phyloP scores from a whole-genome alignment of 331 rosid genomes.

The Spiraea crenata region DNA sequence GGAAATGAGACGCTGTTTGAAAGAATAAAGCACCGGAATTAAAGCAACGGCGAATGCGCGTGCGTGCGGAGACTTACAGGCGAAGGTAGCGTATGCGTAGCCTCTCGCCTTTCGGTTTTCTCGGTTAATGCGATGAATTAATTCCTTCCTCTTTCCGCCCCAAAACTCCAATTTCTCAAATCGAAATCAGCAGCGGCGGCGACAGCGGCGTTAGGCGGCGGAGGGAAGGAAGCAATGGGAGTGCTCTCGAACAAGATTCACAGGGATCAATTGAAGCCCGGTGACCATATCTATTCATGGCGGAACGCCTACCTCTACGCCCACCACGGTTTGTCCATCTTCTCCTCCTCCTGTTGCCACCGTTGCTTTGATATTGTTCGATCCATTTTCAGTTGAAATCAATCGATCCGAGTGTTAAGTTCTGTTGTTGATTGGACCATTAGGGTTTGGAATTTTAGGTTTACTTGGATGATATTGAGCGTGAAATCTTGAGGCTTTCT shows the following conservation, averaged over 20 bases:
- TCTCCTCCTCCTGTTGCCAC: background rate
- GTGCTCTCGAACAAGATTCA: constrained; percentile 56
- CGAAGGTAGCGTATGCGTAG: constrained; percentile 5
- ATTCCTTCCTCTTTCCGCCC: too few species aligned
- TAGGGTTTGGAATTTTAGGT: too few species aligned
- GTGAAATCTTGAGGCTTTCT: too few species aligned
- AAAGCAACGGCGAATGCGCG: background rate
- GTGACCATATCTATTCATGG: constrained; percentile 77
- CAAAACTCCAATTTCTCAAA: background rate
- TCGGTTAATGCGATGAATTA: background rate
- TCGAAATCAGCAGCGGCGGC: background rate
- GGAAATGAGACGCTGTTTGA: too few species aligned
- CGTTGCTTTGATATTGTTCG: too few species aligned
- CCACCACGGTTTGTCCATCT: constrained; percentile 57
- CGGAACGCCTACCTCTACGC: constrained; percentile 55
- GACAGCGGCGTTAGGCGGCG: too few species aligned
- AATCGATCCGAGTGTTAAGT: too few species aligned
- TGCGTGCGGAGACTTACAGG: background rate
- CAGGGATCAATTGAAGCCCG: constrained; percentile 40
- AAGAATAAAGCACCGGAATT: background rate
- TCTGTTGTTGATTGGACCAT: too few species aligned
- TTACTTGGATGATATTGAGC: too few species aligned
- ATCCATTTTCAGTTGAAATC: too few species aligned
- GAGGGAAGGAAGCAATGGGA: constrained; percentile 40
- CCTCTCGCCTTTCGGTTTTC: background rate